Conservation (phyloP, 2,329 filamentous ascomycete species). For the Fusarium metavorans region DNA sequence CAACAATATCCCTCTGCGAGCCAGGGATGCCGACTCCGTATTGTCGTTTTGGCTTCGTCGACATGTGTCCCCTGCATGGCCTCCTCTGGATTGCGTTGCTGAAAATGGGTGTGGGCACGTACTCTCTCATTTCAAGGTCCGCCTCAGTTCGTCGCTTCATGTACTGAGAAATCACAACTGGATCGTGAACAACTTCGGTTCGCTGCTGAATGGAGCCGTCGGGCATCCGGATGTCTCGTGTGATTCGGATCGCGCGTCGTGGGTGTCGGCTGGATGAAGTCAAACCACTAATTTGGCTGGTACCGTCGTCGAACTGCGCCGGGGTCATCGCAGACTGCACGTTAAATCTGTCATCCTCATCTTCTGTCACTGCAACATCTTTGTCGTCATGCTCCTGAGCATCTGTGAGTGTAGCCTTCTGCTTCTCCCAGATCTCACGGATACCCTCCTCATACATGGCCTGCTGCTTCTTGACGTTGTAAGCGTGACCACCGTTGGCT, state of each 20-base stretch:
- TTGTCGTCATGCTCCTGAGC: slow-evolving; percentile 74
- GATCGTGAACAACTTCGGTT: slow-evolving; percentile 80
- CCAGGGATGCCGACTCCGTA: slow-evolving; percentile 48
- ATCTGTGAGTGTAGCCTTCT: slow-evolving; percentile 83
- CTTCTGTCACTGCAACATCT: slow-evolving; percentile 68
- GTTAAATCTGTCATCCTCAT: slow-evolving; percentile 78
- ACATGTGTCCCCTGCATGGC: background rate
- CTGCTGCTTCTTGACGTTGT: slow-evolving; percentile 96
- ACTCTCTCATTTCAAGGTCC: slow-evolving; percentile 80
- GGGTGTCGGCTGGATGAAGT: slow-evolving; percentile 72
- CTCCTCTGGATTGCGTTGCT: slow-evolving; percentile 2
- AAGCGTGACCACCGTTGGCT: slow-evolving; percentile 92
- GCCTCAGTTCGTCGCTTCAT: slow-evolving; percentile 79
- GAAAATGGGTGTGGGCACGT: slow-evolving; percentile 53
- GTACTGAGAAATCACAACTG: slow-evolving; percentile 90
- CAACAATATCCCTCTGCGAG: slow-evolving; percentile 47
- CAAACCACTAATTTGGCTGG: slow-evolving; percentile 80
- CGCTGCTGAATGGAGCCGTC: slow-evolving; percentile 69
- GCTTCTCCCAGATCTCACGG: slow-evolving; percentile 89
- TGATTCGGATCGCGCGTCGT: slow-evolving; percentile 79
- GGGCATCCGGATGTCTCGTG: slow-evolving; percentile 65
- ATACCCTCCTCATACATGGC: slow-evolving; percentile 93
- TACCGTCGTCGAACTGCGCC: slow-evolving; percentile 79
- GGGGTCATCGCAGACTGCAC: slow-evolving; percentile 77
- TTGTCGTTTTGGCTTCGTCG: slow-evolving; percentile 15